These are phyloP conservation scores for Plantago ovata DNA, from an alignment of 257 asterid species.

Conservation along the genomic window DNA sequence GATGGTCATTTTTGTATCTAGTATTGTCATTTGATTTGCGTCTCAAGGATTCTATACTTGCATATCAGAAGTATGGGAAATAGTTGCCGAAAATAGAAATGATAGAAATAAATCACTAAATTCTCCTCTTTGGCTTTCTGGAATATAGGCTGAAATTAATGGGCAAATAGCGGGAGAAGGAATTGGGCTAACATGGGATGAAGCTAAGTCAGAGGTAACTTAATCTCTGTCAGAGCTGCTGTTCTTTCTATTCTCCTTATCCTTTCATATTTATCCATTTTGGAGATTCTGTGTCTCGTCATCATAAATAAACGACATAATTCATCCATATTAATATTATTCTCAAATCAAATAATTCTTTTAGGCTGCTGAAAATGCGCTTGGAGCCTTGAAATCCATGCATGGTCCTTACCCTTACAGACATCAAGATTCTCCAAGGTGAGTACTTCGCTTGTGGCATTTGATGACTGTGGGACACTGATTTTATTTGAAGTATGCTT, in stretches of 20 bases:
- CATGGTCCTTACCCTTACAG: constrained; percentile 54
- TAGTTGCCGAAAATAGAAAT: not conserved
- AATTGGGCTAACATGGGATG: constrained; percentile 82
- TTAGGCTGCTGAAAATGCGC: constrained; percentile 96
- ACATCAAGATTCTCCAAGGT: constrained; percentile 86
- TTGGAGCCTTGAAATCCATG: constrained; percentile 64
- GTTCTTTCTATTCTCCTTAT: constrained; percentile 9
- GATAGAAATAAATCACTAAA: constrained; percentile 1
- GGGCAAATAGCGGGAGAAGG: constrained; percentile 90
- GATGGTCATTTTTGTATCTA: constrained; percentile 5
- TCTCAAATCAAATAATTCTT: constrained; percentile 14
- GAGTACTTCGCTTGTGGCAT: constrained; percentile 32
- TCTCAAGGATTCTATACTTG: constrained; percentile 13
- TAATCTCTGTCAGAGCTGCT: constrained; percentile 5
- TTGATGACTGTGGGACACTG: constrained; percentile 6
- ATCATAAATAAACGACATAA: not conserved
- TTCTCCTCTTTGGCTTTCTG: constrained; percentile 16
- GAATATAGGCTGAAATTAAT: constrained; percentile 74
- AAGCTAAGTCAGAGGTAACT: constrained; percentile 84
- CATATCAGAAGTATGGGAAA: constrained; percentile 2
- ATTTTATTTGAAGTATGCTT: too few relatives aligned
- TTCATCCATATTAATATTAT: constrained; percentile 1
- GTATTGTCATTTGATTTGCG: constrained; percentile 14
- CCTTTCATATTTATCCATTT: not conserved
- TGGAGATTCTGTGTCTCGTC: constrained; percentile 4